Base-by-base conservation (phyloP, 2,329 filamentous ascomycete genomes). In the Calonectria henricotiae region DNA sequence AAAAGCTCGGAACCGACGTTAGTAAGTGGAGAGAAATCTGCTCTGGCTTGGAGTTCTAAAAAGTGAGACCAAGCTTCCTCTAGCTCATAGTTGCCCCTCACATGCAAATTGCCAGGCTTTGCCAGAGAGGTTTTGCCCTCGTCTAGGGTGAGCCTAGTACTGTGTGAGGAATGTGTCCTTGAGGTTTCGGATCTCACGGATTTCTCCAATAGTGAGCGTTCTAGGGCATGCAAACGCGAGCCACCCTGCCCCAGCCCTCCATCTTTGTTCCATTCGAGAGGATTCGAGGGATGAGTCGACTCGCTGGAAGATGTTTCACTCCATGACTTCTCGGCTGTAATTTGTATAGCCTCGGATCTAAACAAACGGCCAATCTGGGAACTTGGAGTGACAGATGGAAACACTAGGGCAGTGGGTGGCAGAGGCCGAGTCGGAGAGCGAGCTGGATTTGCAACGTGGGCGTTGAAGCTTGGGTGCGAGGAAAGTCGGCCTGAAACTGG, bases 41-140 rank as follows among this genome's bases (percentile, higher is more conserved):
- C 76, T 43, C 69, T 63, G 2, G 54, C 55, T 35, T 67, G 70
- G 20, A 81, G 70, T 23, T 74, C 69, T 32, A 76, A 41, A 49
- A 81, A 79, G 15, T 72, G 70, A 9, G 75, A 69, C 80, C 80
- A 82, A 51, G 74, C 73, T 30, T 77, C 79, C 30, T 77, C 72
- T 39, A 71, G 44, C 8, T 76, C 75, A 62, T 75, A 64, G 4
- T 68, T 70, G 30, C 72, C 75, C 4, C 72, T 76, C 5, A 73
- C 71, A 11, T 64, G 62, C 23, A 70, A 61, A 11, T 80, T 55
- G 13, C 72, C 68, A 17, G 64, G 70, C 39, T 77, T 70, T 74
- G 75, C 79, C 8, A 62, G 62, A 17, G 67, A 67, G 5, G 71
- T 39, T 55, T 75, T 66, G 37, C 76, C 62, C 17, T 68, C 64